Evolutionary conservation across 371 early-diverging fungal species (phyloP).

Genomic region (Apophysomyces variabilis): DNA sequence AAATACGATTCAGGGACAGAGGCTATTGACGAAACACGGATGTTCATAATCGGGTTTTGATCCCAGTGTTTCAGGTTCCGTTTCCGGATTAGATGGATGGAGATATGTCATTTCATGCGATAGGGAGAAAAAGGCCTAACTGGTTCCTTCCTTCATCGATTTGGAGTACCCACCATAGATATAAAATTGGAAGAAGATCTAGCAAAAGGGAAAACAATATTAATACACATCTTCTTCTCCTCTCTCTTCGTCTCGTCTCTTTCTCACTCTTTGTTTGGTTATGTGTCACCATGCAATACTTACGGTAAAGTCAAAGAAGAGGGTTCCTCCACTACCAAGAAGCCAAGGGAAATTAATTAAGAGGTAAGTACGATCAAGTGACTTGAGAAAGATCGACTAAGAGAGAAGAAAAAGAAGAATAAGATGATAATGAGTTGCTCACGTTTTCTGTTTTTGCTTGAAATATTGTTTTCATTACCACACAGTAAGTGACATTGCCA

Average conservation of each 20-base stretch:
- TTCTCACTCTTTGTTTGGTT: background rate
- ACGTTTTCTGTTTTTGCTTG: background rate
- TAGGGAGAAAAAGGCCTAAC: background rate
- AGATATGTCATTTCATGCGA: slow-evolving; percentile 1
- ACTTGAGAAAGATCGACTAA: slow-evolving; percentile 69
- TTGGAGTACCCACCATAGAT: slow-evolving; percentile 28
- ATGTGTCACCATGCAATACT: slow-evolving; percentile 9
- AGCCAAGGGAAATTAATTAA: slow-evolving; percentile 76
- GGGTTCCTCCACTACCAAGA: slow-evolving; percentile 65
- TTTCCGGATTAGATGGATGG: slow-evolving; percentile 2
- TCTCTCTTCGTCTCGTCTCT: too few relatives aligned
- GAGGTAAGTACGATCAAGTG: slow-evolving; percentile 61
- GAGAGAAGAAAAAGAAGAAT: background rate
- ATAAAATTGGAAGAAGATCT: slow-evolving; percentile 61
- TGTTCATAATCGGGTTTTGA: background rate
- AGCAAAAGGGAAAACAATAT: background rate
- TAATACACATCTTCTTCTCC: too few relatives aligned
- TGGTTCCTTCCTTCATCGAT: background rate
- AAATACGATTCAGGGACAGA: slow-evolving; percentile 4
- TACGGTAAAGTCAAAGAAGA: slow-evolving; percentile 69
- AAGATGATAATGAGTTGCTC: too few relatives aligned
- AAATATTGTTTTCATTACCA: slow-evolving; percentile 33
- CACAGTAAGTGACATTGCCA: slow-evolving; percentile 77
- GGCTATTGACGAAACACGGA: slow-evolving; percentile 5
- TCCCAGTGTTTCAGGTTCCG: slow-evolving; percentile 4